Evolutionary conservation across 2,329 filamentous ascomycete genomes (phyloP).

Genomic region (Elsinoe ampelina): DNA sequence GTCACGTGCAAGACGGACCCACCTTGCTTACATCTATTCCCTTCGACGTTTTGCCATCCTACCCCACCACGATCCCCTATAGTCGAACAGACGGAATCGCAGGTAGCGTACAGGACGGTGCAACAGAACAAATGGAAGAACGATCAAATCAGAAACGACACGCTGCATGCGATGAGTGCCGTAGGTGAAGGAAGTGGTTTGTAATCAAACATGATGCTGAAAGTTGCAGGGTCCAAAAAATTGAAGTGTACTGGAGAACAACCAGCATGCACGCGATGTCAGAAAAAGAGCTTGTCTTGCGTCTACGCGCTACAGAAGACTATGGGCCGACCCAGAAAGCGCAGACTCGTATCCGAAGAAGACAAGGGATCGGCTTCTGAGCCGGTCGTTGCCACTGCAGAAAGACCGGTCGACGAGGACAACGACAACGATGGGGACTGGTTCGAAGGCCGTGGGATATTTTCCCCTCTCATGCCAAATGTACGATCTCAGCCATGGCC

Average conservation of each 20-base stretch:
- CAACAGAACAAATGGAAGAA: too few species aligned
- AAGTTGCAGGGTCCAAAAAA: constrained; percentile 35
- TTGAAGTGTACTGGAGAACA: constrained; percentile 39
- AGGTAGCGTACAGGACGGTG: not conserved
- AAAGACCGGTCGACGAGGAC: not conserved
- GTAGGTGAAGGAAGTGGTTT: constrained; percentile 20
- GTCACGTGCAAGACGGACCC: not conserved
- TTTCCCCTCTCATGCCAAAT: constrained; percentile 6
- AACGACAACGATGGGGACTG: constrained; percentile 1
- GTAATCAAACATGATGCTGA: not conserved
- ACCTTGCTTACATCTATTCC: not conserved
- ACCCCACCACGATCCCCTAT: not conserved
- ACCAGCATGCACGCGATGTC: constrained; percentile 36
- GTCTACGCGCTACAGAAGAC: constrained; percentile 40
- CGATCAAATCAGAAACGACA: constrained; percentile 21
- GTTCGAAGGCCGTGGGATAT: constrained; percentile 6
- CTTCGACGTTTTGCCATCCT: not conserved
- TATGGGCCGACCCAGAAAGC: constrained; percentile 44
- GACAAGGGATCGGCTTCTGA: not conserved
- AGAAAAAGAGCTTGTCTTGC: constrained; percentile 33
- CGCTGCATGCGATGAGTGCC: constrained; percentile 35
- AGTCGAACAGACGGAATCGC: not conserved
- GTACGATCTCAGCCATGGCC: constrained; percentile 4
- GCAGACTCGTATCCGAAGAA: constrained; percentile 17
- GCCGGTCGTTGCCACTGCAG: not conserved